Evolutionary conservation across 163 green algal genomes (phyloP), one percentile per base, ranked within the genome.

Genomic region (Chlorella variabilis): DNA sequence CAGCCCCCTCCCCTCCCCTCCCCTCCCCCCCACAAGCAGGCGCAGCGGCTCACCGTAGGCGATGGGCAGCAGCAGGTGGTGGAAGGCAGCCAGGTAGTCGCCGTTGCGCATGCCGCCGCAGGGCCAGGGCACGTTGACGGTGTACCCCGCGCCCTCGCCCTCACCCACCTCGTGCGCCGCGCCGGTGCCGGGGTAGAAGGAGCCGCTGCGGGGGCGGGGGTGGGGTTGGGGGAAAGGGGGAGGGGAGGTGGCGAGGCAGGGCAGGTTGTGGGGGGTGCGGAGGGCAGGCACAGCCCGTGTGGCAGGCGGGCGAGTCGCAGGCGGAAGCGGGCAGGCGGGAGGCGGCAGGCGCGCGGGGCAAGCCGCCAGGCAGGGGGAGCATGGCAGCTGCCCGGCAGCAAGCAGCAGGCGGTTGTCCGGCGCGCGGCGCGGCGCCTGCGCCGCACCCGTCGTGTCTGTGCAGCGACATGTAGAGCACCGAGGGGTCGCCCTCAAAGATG

Each of bases 171-270:
- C 93, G 2, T 75, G 67, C 0, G 84, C 82, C 7, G 79, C 89
- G 20, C 96, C 96, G 1, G 95, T 98, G 77, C 95, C 94, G 0
- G 96, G 96, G 73, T 97, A 98, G 82, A 98, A 98, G 41, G 31
- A 65, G 71, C 94, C 91, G 6, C 86, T 90, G 85, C 54, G 54
- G 54, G 54, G 20, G 54, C 15, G 54, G 54, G 23, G 41, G 4
- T 15, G 41, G 23, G 54, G 54, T n/a, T n/a, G n/a, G n/a, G 9
- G 42, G 42, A 8, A 13, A 8, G 13, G 42, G 42, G 42, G 9
- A 51, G 42, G 42, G 42, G 8, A n/a, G n/a, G n/a, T n/a, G n/a
- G n/a, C n/a, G n/a, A n/a, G n/a, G n/a, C n/a, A n/a, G n/a, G n/a
- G n/a, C n/a, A n/a, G n/a, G n/a, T n/a, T n/a, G n/a, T n/a, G n/a